Conservation (phyloP, 352 stramenopile genomes). For the Pythium guiyangense region DNA sequence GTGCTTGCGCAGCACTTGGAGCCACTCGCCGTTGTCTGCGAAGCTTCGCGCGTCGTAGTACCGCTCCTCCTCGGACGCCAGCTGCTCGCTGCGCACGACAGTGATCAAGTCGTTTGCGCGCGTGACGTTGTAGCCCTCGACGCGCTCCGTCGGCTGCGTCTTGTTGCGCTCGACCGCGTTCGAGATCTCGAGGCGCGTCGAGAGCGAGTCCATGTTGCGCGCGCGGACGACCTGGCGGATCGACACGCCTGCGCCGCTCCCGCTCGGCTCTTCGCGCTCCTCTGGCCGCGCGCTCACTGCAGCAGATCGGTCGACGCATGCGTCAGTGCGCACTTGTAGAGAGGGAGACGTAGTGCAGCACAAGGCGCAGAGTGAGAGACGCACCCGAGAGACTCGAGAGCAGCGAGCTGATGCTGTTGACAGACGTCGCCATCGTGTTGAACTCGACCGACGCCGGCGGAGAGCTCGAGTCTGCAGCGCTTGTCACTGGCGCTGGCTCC, state of each 20-base stretch:
- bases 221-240: slow-evolving; percentile 45
- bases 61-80: slow-evolving; percentile 49
- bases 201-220: slow-evolving; percentile 75
- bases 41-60: slow-evolving; percentile 68
- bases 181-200: slow-evolving; percentile 68
- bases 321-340: background rate
- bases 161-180: slow-evolving; percentile 64
- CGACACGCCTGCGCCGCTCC: slow-evolving; percentile 49
- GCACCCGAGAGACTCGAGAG: slow-evolving; percentile 54
- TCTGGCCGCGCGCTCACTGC: slow-evolving; percentile 31
- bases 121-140: slow-evolving; percentile 73
- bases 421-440: slow-evolving; percentile 22
- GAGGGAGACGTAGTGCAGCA: background rate
- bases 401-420: slow-evolving; percentile 55
- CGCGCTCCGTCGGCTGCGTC: slow-evolving; percentile 36
- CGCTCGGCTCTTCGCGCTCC: slow-evolving; percentile 56
- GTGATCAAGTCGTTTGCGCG: slow-evolving; percentile 68
- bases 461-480: slow-evolving; percentile 14
- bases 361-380: background rate
- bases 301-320: background rate
- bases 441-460: slow-evolving; percentile 46
- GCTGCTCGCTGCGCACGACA: slow-evolving; percentile 59
- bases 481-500: background rate
- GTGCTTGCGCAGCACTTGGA: slow-evolving; percentile 69
- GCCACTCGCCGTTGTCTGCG: slow-evolving; percentile 67